These are phyloP conservation scores for Xerocomus spinulosus DNA, from an alignment of 768 basidiomycete species.

Conservation along the genomic window DNA sequence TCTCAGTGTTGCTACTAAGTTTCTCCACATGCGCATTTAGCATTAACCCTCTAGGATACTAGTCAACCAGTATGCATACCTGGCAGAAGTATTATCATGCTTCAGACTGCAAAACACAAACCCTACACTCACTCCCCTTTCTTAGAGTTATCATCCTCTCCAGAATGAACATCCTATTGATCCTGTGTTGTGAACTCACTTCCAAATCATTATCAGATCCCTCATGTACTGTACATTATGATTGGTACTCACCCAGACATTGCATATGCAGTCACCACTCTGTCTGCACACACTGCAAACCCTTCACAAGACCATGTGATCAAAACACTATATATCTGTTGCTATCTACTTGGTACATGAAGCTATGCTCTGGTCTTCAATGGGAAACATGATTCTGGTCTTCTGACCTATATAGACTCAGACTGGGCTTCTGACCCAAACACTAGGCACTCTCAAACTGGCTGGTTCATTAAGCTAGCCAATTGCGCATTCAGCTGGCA, in stretches of 20 bases:
- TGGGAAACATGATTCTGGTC: no score
- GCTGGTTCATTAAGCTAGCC: no score
- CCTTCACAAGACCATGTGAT: not conserved
- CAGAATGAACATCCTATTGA: not conserved
- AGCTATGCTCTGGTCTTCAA: no score
- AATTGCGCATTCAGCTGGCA: no score
- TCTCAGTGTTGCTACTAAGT: not conserved
- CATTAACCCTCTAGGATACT: not conserved
- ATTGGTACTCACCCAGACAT: not conserved
- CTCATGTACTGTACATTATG: not conserved
- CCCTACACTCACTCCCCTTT: not conserved
- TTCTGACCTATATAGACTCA: no score
- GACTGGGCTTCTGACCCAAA: no score
- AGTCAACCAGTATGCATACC: not conserved
- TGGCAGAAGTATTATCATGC: not conserved
- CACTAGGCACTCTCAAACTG: no score
- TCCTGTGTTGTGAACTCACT: not conserved
- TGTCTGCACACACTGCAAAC: not conserved
- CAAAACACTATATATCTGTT: not conserved
- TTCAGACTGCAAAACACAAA: not conserved
- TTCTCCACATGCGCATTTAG: not conserved
- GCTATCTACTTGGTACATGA: no score
- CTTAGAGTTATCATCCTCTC: not conserved
- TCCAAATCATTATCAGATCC: not conserved
- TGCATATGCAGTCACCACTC: no score